Base-by-base conservation (phyloP, 192 early-diverging fungal species). In the Backusella parvicylindrica region DNA sequence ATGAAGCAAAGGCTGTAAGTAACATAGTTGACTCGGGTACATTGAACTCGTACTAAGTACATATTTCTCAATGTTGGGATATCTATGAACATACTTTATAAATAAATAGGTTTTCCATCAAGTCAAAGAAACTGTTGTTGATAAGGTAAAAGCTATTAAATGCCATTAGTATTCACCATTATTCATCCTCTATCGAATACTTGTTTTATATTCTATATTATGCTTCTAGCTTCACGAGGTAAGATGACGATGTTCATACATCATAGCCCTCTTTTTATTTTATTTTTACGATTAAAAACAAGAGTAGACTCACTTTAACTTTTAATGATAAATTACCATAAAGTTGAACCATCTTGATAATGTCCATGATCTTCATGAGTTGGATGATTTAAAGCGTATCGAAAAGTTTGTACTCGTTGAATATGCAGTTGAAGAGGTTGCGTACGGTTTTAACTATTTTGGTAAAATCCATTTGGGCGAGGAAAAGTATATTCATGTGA, bases 391-490 rank as follows among this genome's bases (percentile, higher is more conserved):
- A 67, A 83, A 81, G 74, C 84, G 79, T 64, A 80, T 88, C 64
- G 66, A 78, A 28, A 78, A 74, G 21, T 89, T 79, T 74, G 84
- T 82, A 50, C 74, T 86, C 13, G 68, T 79, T 56, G 77, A 85
- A 56, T 86, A 83, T 79, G 86, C 85, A 30, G 77, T 73, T 28
- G 86, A 86, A 78, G 81, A 85, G 65, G 85, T 88, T 37, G 77
- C 85, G 0, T 89, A 84, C 40, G 88, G 88, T 64, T 74, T 53
- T 64, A 84, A 82, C 75, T 87, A 87, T 80, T 88, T 84, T 49
- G 88, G 78, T 73, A 89, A 89, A 75, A 80, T 89, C 43, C 73
- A 86, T 35, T 72, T 89, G 33, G 88, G 84, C 13, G 82, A 85
- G 28, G 79, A 68, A 21, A 83, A 86, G 71, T 89, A 74, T 65